Base-by-base conservation (phyloP, 495 filamentous ascomycete genomes). In the Xeromyces bisporus region DNA sequence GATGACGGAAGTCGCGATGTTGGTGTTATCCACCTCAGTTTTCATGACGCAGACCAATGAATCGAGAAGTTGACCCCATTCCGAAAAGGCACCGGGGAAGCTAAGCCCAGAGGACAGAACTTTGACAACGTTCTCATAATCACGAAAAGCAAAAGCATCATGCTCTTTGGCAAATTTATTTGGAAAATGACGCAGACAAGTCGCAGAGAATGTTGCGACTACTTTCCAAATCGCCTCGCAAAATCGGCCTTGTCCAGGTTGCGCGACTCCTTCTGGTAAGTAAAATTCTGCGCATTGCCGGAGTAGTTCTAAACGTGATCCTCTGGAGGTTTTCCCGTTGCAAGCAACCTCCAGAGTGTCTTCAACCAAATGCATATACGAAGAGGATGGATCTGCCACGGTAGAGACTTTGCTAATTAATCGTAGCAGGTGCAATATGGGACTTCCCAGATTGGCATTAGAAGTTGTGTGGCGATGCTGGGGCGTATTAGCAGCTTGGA, bases 101-200 rank as follows among this genome's bases (percentile, higher is more conserved):
- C 49, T 54, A 35, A 75, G 45, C 6, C 79, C 81, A 28, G 67
- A 53, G 30, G 75, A 66, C 1, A 91, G 60, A 20, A 85, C 61
- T 26, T 64, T 75, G 25, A 71, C 62, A 14, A 73, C 55, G 23
- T 82, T 75, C n/a, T 74, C 71, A 35, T 78, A 85, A 23, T 82
- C 75, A 18, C 66, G 51, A 12, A 58, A 51, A 12, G 55, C 44
- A 20, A 53, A 53, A 3, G 56, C 60, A 38, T 62, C 55, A 6
- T 53, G 56, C 15, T 55, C 54, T 29, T 56, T 51, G n/a, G 52
- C 44, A 30, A 56, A 56, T 32, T 66, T 58, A 5, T 46, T 41
- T 11, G 58, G 53, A 26, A 57, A 55, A 1, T 56, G 59, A 21
- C 44, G 36, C 18, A 64, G 28, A 23, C 50, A 48, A 37, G 54